A percentile compares a stretch with the other conserved stretches of the same genome.
These are phyloP conservation scores for Aspergillus pseudotamarii DNA, from an alignment of 2,329 filamentous ascomycete genomes.

Conservation along the genomic window DNA sequence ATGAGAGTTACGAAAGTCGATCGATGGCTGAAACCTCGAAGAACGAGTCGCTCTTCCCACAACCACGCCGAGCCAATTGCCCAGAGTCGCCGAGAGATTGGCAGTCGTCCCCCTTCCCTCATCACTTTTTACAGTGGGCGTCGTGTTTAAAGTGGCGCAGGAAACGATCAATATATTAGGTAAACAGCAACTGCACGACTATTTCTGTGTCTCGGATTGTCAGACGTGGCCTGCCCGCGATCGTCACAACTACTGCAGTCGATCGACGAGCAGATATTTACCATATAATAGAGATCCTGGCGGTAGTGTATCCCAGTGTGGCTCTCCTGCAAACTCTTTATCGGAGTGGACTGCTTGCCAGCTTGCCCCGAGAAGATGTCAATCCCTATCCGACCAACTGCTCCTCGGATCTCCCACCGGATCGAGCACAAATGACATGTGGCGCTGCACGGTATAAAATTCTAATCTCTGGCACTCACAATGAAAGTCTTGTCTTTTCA, in stretches of 20 bases:
- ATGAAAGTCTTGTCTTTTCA: not conserved
- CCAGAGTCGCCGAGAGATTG: constrained; percentile 21
- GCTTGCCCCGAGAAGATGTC: not conserved
- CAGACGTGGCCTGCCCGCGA: not conserved
- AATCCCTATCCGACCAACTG: not conserved
- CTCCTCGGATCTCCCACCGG: not conserved
- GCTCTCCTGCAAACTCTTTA: not conserved
- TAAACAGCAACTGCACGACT: not conserved
- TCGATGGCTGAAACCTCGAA: constrained; percentile 7
- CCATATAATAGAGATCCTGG: not conserved
- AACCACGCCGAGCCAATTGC: constrained; percentile 19
- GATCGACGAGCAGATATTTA: not conserved
- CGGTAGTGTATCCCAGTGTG: not conserved
- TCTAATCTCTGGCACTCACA: not conserved
- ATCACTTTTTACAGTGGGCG: not conserved
- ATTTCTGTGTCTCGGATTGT: not conserved
- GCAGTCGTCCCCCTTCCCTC: constrained; percentile 6
- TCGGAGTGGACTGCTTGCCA: not conserved
- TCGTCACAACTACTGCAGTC: not conserved
- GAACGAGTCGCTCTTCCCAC: not conserved
- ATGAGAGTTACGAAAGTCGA: not conserved
- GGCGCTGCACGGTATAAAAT: not conserved
- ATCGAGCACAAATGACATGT: not conserved
- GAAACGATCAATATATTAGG: constrained; percentile 7
- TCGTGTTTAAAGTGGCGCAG: constrained; percentile 1